Evolutionary conservation across 2,329 filamentous ascomycete species (phyloP).

Genomic region (Diaporthe sp.): DNA sequence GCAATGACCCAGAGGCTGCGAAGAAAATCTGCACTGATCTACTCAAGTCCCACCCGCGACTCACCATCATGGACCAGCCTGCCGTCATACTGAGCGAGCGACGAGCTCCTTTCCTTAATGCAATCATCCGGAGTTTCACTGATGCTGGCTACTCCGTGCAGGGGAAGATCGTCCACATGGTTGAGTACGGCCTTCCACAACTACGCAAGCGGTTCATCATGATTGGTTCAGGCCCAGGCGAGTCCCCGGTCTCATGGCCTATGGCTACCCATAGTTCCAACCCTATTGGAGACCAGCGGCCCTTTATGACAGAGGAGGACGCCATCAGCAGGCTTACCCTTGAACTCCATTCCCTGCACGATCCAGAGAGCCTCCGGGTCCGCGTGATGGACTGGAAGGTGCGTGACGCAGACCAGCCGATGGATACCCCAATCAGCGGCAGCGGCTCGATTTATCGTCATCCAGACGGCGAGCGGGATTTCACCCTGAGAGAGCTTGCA

Average conservation of each 20-base stretch:
- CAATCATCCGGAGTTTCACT: constrained; percentile 75
- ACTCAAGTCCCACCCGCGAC: constrained; percentile 71
- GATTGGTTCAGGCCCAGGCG: constrained; percentile 76
- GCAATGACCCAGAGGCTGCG: constrained; percentile 76
- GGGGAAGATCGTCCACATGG: constrained; percentile 68
- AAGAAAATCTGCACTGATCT: constrained; percentile 68
- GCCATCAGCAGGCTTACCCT: constrained; percentile 55
- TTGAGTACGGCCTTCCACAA: constrained; percentile 66
- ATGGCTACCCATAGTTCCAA: constrained; percentile 67
- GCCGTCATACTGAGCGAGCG: constrained; percentile 71
- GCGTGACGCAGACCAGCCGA: constrained; percentile 61
- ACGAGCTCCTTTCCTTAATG: constrained; percentile 69
- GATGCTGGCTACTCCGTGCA: constrained; percentile 76
- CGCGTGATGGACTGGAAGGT: constrained; percentile 47
- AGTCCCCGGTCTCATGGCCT: constrained; percentile 77
- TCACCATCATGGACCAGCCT: constrained; percentile 85
- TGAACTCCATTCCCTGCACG: constrained; percentile 53
- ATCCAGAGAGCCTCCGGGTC: constrained; percentile 45
- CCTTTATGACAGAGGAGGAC: constrained; percentile 60
- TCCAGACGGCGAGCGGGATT: constrained; percentile 72
- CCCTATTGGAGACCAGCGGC: constrained; percentile 50
- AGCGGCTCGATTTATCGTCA: constrained; percentile 71
- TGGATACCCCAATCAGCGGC: constrained; percentile 74
- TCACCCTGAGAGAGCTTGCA: constrained; percentile 78
- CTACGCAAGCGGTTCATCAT: constrained; percentile 67